Evolutionary conservation across 192 early-diverging fungal genomes (phyloP).

Genomic region (Mortierella antarctica): DNA sequence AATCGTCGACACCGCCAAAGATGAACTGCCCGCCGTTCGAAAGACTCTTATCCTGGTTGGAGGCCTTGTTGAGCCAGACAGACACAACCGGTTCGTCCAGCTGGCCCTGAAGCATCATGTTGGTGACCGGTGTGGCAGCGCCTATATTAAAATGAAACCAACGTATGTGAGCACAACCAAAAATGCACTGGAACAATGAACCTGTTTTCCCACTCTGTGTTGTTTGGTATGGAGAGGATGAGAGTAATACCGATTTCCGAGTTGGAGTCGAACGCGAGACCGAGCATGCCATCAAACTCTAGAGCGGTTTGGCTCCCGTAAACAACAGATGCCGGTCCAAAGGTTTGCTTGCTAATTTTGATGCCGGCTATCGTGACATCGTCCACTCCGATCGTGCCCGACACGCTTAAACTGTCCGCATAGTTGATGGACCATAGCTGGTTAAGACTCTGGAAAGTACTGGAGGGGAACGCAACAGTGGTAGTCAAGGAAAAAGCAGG

Average conservation of each 20-base stretch:
- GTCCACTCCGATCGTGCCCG: slow-evolving; percentile 62
- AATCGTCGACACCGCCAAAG: slow-evolving; percentile 85
- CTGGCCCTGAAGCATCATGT: slow-evolving; percentile 56
- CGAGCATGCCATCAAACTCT: slow-evolving; percentile 69
- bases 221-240: slow-evolving; percentile 3
- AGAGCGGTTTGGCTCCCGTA: slow-evolving; percentile 55
- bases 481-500: too few relatives aligned
- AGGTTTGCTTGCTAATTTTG: slow-evolving; percentile 50
- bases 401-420: slow-evolving; percentile 60
- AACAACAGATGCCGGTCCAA: slow-evolving; percentile 62
- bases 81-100: slow-evolving; percentile 89
- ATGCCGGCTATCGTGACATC: slow-evolving; percentile 58
- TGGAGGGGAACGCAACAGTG: background rate
- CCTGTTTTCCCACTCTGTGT: too few relatives aligned
- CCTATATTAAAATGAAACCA: background rate
- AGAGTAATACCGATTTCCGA: slow-evolving; percentile 55
- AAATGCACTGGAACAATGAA: too few relatives aligned
- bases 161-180: too few relatives aligned
- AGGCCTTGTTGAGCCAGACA: slow-evolving; percentile 87
- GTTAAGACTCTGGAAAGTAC: slow-evolving; percentile 47
- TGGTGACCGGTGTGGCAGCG: slow-evolving; percentile 52
- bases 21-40: slow-evolving; percentile 84
- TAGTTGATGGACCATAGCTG: slow-evolving; percentile 58
- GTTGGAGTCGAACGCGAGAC: slow-evolving; percentile 62
- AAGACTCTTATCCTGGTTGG: slow-evolving; percentile 56